Base-by-base conservation (phyloP, 2,329 filamentous ascomycete genomes). In the Talaromyces piceae region DNA sequence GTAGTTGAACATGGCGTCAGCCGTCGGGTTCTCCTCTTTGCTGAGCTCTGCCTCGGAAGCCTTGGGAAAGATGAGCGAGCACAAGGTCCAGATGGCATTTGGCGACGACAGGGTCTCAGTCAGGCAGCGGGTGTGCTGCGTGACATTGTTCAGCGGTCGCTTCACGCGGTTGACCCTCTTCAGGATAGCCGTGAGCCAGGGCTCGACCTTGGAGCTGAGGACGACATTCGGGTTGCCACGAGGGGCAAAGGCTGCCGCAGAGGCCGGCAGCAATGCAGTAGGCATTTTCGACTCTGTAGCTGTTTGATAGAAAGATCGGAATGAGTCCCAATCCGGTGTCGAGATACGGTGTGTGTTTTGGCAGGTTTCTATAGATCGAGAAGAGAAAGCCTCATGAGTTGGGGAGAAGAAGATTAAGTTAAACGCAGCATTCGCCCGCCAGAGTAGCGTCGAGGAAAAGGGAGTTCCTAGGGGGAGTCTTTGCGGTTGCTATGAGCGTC, bases 91-190 rank as follows among this genome's bases (percentile, higher is more conserved):
- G 70, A 97, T 91, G 59, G 91, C 93, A 64, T 89, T 89, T 54
- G 84, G 71, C 49, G 87, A 91, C 37, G 91, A 96, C 50, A 98
- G 78, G 0, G 87, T 95, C 77, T 97, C 93, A 52, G 91, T 95
- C 63, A 98, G 81, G 73, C 91, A 97, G 77, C 88, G 83, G 62
- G 91, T 90, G 75, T 97, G 93, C 71, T 98, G 93, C 52, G 88
- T 85, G 45, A 96, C 88, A 70, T 88, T 96, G 80, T 98, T 98
- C 72, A 97, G 81, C 55, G 93, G 91, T 62, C 93, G 87, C 81
- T 97, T 98, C 63, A 96, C 84, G 61, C 87, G 83, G 79, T 95
- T 97, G 75, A 96, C 90, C 70, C 93, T 85, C 80, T 97, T 97
- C 64, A 98, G 79, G 9, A 91, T 95, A 67, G 91, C 88, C 30